These are phyloP conservation scores for Linum trigynum DNA, from an alignment of 345 rosid genomes.

Conservation along the genomic window DNA sequence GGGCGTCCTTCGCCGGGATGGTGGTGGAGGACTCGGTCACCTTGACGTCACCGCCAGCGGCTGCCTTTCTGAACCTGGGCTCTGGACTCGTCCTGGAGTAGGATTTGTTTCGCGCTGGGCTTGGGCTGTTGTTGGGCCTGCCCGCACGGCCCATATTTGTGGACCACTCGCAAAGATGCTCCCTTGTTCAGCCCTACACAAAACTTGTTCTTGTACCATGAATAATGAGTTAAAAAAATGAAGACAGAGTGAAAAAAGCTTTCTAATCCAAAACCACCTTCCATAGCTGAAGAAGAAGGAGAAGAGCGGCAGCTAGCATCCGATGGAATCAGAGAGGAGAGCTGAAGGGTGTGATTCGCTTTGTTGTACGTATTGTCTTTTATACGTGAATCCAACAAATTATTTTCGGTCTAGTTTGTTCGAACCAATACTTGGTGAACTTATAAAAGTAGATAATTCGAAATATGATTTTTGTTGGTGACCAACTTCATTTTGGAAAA, in stretches of 20 bases:
- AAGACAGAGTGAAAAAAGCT: background rate
- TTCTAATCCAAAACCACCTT: background rate
- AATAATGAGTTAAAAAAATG: too few relatives aligned
- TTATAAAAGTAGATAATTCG: too few relatives aligned
- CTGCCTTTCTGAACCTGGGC: background rate
- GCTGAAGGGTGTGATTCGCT: background rate
- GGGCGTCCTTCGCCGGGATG: background rate
- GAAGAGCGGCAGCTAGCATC: background rate
- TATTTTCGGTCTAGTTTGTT: too few relatives aligned
- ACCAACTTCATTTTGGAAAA: too few relatives aligned
- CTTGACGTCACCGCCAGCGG: background rate
- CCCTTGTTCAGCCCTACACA: background rate
- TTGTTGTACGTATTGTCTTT: too few relatives aligned
- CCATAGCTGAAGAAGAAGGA: background rate
- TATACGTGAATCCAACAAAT: too few relatives aligned
- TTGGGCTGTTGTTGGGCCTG: background rate
- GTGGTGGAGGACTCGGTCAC: background rate
- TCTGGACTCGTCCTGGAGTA: slow-evolving; percentile 12
- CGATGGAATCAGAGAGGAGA: background rate
- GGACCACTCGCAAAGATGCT: background rate
- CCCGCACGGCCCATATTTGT: background rate
- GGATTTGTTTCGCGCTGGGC: background rate
- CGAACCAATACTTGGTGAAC: too few relatives aligned
- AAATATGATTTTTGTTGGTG: too few relatives aligned
- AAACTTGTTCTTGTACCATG: too few relatives aligned